These are phyloP conservation scores for Podila horticola DNA, from an alignment of 192 early-diverging fungal genomes.

Conservation along the genomic window DNA sequence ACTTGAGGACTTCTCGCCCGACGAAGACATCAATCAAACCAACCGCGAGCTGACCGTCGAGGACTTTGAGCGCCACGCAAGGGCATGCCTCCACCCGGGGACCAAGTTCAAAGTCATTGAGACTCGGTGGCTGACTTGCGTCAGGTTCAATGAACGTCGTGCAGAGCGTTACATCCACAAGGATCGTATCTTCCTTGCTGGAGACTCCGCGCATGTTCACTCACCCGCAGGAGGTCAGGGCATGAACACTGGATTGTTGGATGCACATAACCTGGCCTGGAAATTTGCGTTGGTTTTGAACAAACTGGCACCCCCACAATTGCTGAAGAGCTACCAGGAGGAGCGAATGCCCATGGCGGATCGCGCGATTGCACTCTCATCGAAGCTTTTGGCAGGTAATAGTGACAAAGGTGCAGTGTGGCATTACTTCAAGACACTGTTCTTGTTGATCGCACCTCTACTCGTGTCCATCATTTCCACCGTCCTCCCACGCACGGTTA, in stretches of 20 bases:
- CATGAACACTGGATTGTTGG: constrained; percentile 54
- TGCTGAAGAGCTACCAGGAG: constrained; percentile 29
- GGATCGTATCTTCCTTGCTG: constrained; percentile 55
- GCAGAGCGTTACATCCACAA: constrained; percentile 24
- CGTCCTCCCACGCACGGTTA: too few species aligned
- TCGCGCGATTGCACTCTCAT: constrained; percentile 10
- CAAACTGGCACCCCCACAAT: neutral
- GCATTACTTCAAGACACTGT: too few species aligned
- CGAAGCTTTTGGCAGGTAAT: too few species aligned
- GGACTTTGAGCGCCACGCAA: constrained; percentile 4
- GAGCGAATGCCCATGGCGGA: constrained; percentile 35
- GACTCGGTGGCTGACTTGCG: constrained; percentile 27
- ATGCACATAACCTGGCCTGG: constrained; percentile 58
- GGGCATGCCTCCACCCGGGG: neutral
- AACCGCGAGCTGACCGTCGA: constrained; percentile 18
- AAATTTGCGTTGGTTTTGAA: constrained; percentile 54
- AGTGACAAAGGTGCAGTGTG: too few species aligned
- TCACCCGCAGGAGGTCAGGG: constrained; percentile 55
- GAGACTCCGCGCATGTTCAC: constrained; percentile 58
- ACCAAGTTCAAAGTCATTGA: constrained; percentile 12
- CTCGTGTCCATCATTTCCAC: too few species aligned
- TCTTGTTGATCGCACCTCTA: too few species aligned
- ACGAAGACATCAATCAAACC: constrained; percentile 11
- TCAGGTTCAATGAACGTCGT: constrained; percentile 28
- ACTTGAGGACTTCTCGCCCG: neutral